These are phyloP conservation scores for Lactarius quietus DNA, from an alignment of 768 basidiomycete species.

Conservation along the genomic window DNA sequence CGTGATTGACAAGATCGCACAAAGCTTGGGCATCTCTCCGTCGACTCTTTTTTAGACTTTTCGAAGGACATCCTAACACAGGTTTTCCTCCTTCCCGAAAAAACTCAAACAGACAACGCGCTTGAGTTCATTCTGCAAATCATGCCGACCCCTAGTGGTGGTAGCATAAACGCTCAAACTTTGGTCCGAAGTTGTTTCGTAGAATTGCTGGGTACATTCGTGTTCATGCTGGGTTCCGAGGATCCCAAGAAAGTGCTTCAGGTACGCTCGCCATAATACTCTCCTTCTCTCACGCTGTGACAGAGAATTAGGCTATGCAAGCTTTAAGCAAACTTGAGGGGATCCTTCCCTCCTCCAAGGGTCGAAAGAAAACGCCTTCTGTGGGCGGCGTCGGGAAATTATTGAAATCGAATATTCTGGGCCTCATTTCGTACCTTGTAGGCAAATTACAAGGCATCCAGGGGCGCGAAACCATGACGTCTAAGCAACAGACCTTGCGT, in stretches of 20 bases:
- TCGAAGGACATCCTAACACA: conserved; percentile 60
- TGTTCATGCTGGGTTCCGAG: conserved; percentile 74
- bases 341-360: conserved; percentile 31
- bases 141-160: conserved; percentile 45
- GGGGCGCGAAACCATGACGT: conserved; percentile 63
- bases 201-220: conserved; percentile 68
- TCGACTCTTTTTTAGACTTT: conserved; percentile 50
- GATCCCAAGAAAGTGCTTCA: conserved; percentile 41
- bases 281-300: not conserved
- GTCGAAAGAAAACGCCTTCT: conserved; percentile 30
- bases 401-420: conserved; percentile 75
- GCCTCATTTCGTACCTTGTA: conserved; percentile 79
- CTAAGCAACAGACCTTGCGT: conserved; percentile 75
- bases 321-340: conserved; percentile 45
- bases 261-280: conserved; percentile 25
- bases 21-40: conserved; percentile 43
- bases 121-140: conserved; percentile 59
- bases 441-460: conserved; percentile 82
- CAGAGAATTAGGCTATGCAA: conserved; percentile 34
- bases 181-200: conserved; percentile 66
- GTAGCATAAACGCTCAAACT: conserved; percentile 40
- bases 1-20: conserved; percentile 60
- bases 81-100: conserved; percentile 56
- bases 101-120: conserved; percentile 53
- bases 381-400: conserved; percentile 49